Evolutionary conservation across 2,329 filamentous ascomycete species (phyloP), one percentile per base, ranked within the genome.

Genomic region (Ophiocordyceps sinensis): DNA sequence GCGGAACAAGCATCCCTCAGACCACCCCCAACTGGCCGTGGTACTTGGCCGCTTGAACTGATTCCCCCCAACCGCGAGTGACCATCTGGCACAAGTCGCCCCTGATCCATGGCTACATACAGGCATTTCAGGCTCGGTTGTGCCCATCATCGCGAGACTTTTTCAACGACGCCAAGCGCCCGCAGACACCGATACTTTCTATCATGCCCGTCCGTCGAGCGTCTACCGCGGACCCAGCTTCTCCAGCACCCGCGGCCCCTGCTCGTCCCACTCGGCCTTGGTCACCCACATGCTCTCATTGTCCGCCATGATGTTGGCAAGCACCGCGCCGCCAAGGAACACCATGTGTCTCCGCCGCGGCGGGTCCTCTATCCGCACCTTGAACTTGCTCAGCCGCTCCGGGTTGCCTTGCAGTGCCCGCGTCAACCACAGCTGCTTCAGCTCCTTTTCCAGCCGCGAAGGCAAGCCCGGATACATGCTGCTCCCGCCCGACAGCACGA

Each of bases 231-330:
- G 85, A 13, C 91, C 91, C 53, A 98, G 70, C 72, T 96, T 98
- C 68, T 93, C 85, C 57, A 98, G 65, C 45, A 84, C 80, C 43
- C 82, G 74, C 31, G 82, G 60, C 32, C 91, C 91, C 60, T 95
- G 82, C 66, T 98, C 91, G 56, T 91, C 76, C 91, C 91, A 98
- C 65, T 98, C 91, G 56, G 84, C 75, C 72, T 94, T 94, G 52
- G 82, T 84, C 56, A 98, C 88, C 91, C 91, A 98, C 91, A 96
- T 96, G 61, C 82, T 84, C 62, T 95, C 86, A 68, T 95, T 96
- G 66, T 96, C 88, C 37, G 91, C 88, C 83, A 98, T 96, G 63
- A 98, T 93, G 61, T 96, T 96, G 53, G 91, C 91, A 54, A 98
- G 70, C 47, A 98, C 91, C 23, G 91, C 91, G 53, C 91, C 91